phyloP scores from a whole-genome alignment of 805 yeast species.

The Cyberlindnera nakhonratchasimensis region DNA sequence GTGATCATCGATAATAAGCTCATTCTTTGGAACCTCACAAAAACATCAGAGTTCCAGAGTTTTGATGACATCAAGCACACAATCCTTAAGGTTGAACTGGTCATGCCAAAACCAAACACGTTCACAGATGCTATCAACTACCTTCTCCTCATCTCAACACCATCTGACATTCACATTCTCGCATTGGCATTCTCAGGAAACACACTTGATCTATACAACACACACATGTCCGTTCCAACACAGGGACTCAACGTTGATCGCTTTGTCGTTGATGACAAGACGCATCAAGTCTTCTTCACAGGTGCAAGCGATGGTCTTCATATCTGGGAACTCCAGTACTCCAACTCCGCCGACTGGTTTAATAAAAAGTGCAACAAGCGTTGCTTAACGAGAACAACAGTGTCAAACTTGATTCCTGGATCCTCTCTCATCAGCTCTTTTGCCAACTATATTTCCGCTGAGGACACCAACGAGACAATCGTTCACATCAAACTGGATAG shows the following conservation, averaged over 20 bases:
- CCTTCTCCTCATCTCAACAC: slow-evolving; percentile 73
- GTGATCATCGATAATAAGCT: slow-evolving; percentile 76
- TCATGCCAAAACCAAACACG: slow-evolving; percentile 76
- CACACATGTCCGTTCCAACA: slow-evolving; percentile 75
- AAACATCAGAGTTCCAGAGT: slow-evolving; percentile 64
- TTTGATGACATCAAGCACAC: slow-evolving; percentile 81
- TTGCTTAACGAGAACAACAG: slow-evolving; percentile 70
- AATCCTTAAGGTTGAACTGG: slow-evolving; percentile 69
- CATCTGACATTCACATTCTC: slow-evolving; percentile 70
- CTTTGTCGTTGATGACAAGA: slow-evolving; percentile 53
- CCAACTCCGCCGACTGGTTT: slow-evolving; percentile 83
- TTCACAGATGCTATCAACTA: slow-evolving; percentile 77
- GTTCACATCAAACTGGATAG: slow-evolving; percentile 75
- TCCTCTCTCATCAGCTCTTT: slow-evolving; percentile 34
- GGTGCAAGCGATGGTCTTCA: slow-evolving; percentile 77
- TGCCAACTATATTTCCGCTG: slow-evolving; percentile 28
- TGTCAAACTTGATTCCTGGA: slow-evolving; percentile 48
- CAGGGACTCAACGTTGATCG: slow-evolving; percentile 73
- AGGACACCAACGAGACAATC: slow-evolving; percentile 44
- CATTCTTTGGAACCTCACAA: slow-evolving; percentile 76
- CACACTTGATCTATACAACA: slow-evolving; percentile 68
- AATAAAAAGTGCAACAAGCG: slow-evolving; percentile 77
- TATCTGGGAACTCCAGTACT: slow-evolving; percentile 84
- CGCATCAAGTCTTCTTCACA: slow-evolving; percentile 80
- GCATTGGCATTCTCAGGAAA: slow-evolving; percentile 60